These are phyloP conservation scores for Gymnopilus dilepis DNA, from an alignment of 768 basidiomycete species.

Conservation along the genomic window DNA sequence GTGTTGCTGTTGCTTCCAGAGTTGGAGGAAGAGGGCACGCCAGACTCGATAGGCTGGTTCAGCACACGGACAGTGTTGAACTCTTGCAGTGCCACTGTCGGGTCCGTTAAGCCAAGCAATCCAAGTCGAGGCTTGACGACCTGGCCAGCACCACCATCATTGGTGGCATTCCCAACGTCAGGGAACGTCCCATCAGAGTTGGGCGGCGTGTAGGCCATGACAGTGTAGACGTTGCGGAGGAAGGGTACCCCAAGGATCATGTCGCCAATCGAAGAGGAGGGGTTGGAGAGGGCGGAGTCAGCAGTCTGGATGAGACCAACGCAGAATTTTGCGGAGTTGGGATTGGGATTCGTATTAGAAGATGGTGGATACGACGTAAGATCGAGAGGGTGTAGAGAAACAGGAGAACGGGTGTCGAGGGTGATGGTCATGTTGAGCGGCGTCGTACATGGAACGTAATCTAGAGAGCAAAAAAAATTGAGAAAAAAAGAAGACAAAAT, in stretches of 20 bases:
- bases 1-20: slow-evolving; percentile 18
- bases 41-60: slow-evolving; percentile 55
- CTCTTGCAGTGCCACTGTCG: slow-evolving; percentile 63
- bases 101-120: slow-evolving; percentile 66
- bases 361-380: slow-evolving; percentile 64
- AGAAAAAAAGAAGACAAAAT: slow-evolving; percentile 1
- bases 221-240: slow-evolving; percentile 75
- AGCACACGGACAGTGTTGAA: slow-evolving; percentile 74
- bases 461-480: slow-evolving; percentile 38
- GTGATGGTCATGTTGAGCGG: slow-evolving; percentile 62
- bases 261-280: slow-evolving; percentile 53
- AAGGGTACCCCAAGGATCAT: slow-evolving; percentile 84
- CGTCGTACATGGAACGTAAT: slow-evolving; percentile 74
- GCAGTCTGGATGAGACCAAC: slow-evolving; percentile 71
- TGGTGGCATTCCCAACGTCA: slow-evolving; percentile 11
- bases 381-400: slow-evolving; percentile 55
- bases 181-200: slow-evolving; percentile 51
- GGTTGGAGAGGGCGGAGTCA: slow-evolving; percentile 43
- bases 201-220: slow-evolving; percentile 69
- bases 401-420: slow-evolving; percentile 2
- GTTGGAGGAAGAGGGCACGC: slow-evolving; percentile 14
- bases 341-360: slow-evolving; percentile 80
- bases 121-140: slow-evolving; percentile 57
- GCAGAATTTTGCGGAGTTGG: slow-evolving; percentile 52
- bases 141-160: slow-evolving; percentile 12